These are phyloP conservation scores for Pseudocercospora fijiensis DNA, from an alignment of 2,329 filamentous ascomycete species.

Conservation along the genomic window DNA sequence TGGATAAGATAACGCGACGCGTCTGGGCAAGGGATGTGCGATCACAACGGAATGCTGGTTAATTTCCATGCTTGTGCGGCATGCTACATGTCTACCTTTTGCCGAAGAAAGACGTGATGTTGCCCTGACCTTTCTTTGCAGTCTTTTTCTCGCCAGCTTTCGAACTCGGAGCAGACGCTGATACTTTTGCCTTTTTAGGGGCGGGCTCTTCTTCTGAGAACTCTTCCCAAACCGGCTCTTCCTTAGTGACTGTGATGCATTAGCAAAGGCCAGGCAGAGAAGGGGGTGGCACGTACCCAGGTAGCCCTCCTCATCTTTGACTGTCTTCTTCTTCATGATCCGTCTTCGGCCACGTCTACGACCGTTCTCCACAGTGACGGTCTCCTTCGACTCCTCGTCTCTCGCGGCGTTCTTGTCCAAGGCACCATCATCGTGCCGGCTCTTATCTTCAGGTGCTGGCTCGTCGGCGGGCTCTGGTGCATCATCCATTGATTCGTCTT, in stretches of 20 bases:
- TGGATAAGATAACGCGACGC: not conserved
- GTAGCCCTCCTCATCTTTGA: slow-evolving; percentile 86
- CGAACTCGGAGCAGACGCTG: slow-evolving; percentile 38
- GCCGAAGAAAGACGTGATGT: slow-evolving; percentile 87
- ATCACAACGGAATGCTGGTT: not conserved
- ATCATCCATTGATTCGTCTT: slow-evolving; percentile 39
- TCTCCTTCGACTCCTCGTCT: slow-evolving; percentile 41
- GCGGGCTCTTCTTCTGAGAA: slow-evolving; percentile 85
- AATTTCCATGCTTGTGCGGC: not conserved
- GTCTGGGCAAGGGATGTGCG: not conserved
- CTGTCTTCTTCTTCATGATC: slow-evolving; percentile 83
- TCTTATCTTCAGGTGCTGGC: slow-evolving; percentile 26
- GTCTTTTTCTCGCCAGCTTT: slow-evolving; percentile 56
- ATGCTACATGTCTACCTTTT: slow-evolving; percentile 61
- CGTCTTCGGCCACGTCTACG: slow-evolving; percentile 73
- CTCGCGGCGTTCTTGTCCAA: slow-evolving; percentile 51
- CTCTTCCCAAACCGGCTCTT: slow-evolving; percentile 83
- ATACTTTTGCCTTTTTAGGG: slow-evolving; percentile 55
- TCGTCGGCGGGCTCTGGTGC: slow-evolving; percentile 22
- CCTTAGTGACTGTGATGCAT: slow-evolving; percentile 69
- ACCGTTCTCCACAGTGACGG: slow-evolving; percentile 59
- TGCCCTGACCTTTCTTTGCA: slow-evolving; percentile 62
- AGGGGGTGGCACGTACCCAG: slow-evolving; percentile 61
- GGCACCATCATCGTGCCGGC: slow-evolving; percentile 53
- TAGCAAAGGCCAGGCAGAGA: slow-evolving; percentile 11